Evolutionary conservation across 164 flowering plant species (phyloP).

Genomic region (Tinospora cordifolia): DNA sequence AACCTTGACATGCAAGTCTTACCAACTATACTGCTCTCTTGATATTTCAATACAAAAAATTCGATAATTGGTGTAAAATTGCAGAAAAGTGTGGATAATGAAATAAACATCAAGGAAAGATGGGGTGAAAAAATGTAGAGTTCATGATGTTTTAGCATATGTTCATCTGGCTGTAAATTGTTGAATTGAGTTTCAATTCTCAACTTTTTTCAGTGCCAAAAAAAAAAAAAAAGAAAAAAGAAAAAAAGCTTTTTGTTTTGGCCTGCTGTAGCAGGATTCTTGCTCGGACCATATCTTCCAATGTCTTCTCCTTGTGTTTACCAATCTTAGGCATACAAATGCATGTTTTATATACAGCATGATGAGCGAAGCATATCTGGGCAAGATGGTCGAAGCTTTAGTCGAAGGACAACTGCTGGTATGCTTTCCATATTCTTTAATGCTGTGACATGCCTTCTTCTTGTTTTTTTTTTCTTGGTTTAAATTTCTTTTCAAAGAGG

Average conservation of each 20-base stretch:
- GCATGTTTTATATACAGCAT: conserved; percentile 80
- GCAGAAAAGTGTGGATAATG: too few relatives aligned
- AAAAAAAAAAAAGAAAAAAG: too few relatives aligned
- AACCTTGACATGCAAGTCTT: too few relatives aligned
- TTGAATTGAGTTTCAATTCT: conserved; percentile 17
- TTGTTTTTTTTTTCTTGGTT: too few relatives aligned
- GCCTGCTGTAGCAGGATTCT: conserved; percentile 38
- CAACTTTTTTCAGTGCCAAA: conserved; percentile 32
- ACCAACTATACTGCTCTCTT: too few relatives aligned
- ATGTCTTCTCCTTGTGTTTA: conserved; percentile 40
- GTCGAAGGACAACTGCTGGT: conserved; percentile 47
- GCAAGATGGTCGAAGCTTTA: conserved; percentile 55
- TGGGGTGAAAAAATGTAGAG: too few relatives aligned
- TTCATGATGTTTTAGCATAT: background rate
- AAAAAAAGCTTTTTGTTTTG: conserved; percentile 27
- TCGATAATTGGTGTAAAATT: too few relatives aligned
- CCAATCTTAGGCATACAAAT: conserved; percentile 69
- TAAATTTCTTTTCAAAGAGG: background rate
- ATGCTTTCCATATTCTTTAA: conserved; percentile 14
- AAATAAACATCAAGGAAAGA: too few relatives aligned
- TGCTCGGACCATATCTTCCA: conserved; percentile 42
- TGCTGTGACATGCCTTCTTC: background rate
- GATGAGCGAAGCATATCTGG: conserved; percentile 72
- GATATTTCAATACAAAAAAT: too few relatives aligned
- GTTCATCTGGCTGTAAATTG: background rate